These are phyloP conservation scores for Globisporangium parvum DNA, from an alignment of 352 stramenopile species.

Conservation along the genomic window DNA sequence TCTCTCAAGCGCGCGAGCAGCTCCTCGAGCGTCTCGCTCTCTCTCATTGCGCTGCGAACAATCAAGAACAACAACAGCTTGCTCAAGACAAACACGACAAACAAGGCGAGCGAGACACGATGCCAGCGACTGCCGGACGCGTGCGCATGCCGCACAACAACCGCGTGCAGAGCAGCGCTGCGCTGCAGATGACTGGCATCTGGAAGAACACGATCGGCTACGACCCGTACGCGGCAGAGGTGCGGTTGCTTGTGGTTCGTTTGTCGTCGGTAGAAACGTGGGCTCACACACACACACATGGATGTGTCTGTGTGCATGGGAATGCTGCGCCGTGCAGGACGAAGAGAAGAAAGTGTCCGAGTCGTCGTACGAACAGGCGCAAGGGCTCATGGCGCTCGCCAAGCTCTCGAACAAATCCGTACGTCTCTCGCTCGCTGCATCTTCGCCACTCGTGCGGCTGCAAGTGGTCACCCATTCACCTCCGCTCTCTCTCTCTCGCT, in stretches of 20 bases:
- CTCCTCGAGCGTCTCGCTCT: no score
- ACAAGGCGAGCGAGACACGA: no score
- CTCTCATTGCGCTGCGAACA: no score
- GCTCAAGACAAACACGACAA: no score
- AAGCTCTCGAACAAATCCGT: slow-evolving; percentile 93
- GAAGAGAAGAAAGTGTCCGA: slow-evolving; percentile 57
- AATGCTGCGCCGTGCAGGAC: slow-evolving; percentile 24
- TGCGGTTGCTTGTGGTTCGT: slow-evolving; percentile 4
- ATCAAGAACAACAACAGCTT: not conserved
- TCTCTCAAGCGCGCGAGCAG: no score
- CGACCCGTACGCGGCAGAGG: slow-evolving; percentile 88
- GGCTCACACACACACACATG: no score
- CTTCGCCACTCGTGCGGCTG: no score
- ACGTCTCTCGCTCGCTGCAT: not conserved
- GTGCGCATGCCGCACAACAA: slow-evolving; percentile 97
- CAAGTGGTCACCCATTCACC: no score
- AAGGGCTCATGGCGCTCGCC: slow-evolving; percentile 92
- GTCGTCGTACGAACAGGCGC: slow-evolving; percentile 83
- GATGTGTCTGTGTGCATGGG: slow-evolving; percentile 1
- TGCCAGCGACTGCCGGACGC: slow-evolving; percentile 84
- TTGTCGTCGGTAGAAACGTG: no score
- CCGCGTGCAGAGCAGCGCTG: slow-evolving; percentile 90
- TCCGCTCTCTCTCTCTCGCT: not conserved
- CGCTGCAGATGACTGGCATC: slow-evolving; percentile 95
- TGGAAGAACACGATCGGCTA: slow-evolving; percentile 97